Conservation (phyloP, 2,329 filamentous ascomycete genomes). For the Aplosporella prunicola region DNA sequence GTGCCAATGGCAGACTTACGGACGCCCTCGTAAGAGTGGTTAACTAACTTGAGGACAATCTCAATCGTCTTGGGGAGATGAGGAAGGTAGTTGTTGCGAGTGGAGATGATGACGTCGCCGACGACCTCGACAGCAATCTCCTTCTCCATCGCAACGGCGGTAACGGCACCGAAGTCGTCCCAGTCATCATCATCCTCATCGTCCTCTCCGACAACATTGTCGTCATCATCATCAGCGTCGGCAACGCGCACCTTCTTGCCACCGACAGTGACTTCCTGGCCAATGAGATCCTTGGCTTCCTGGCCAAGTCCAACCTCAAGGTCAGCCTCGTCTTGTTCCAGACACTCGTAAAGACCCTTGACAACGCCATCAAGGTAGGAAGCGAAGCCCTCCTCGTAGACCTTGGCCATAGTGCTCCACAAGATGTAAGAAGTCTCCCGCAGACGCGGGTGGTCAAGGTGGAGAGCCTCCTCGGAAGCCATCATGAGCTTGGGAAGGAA, state of each 20-base stretch:
- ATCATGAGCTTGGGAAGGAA: slow-evolving; percentile 87
- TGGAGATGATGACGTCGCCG: slow-evolving; percentile 83
- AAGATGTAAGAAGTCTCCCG: slow-evolving; percentile 96
- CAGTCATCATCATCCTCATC: slow-evolving; percentile 68
- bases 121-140: slow-evolving; percentile 94
- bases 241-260: slow-evolving; percentile 82
- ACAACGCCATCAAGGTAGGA: slow-evolving; percentile 71
- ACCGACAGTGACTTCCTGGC: slow-evolving; percentile 65
- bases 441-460: slow-evolving; percentile 79
- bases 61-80: slow-evolving; percentile 86
- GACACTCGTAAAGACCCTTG: slow-evolving; percentile 70
- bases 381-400: slow-evolving; percentile 77
- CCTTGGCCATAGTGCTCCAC: slow-evolving; percentile 89
- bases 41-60: slow-evolving; percentile 67
- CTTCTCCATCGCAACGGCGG: slow-evolving; percentile 87
- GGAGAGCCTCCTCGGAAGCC: slow-evolving; percentile 81
- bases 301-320: slow-evolving; percentile 67
- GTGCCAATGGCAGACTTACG: slow-evolving; percentile 87
- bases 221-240: slow-evolving; percentile 47
- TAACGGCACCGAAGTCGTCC: slow-evolving; percentile 75
- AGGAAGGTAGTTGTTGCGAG: slow-evolving; percentile 67
- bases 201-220: slow-evolving; percentile 49
- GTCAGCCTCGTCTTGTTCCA: slow-evolving; percentile 81
- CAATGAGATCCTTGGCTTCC: slow-evolving; percentile 62
- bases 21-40: slow-evolving; percentile 87